These are phyloP conservation scores for Rhodamnia rubescens DNA, from an alignment of 345 rosid species.

Conservation along the genomic window DNA sequence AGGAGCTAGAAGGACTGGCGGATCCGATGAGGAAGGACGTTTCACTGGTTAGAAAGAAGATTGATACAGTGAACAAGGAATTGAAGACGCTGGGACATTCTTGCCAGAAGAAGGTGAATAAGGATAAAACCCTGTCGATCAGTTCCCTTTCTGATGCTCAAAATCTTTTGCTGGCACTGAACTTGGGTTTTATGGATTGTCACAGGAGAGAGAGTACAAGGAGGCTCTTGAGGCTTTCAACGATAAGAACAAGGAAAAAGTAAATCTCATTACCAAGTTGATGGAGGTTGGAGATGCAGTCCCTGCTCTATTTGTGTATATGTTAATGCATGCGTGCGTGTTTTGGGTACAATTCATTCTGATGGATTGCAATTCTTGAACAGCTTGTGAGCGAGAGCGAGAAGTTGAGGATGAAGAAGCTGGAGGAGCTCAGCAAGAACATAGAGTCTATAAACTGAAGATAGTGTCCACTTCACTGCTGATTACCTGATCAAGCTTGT, in stretches of 20 bases:
- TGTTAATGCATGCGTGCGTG: background rate
- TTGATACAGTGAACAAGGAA: conserved; percentile 27
- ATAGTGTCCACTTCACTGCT: background rate
- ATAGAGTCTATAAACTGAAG: conserved; percentile 13
- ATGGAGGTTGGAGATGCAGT: conserved; percentile 20
- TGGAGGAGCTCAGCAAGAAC: conserved; percentile 31
- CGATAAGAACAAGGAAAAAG: conserved; percentile 32
- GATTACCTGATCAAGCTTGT: conserved; percentile 16
- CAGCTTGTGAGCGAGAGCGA: conserved; percentile 37
- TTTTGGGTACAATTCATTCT: background rate
- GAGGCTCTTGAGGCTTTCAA: conserved; percentile 32
- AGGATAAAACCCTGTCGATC: background rate
- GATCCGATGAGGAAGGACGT: conserved; percentile 44
- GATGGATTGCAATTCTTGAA: background rate
- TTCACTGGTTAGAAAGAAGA: conserved; percentile 21
- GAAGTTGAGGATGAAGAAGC: conserved; percentile 32
- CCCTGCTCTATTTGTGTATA: background rate
- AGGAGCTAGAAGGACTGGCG: conserved; percentile 58
- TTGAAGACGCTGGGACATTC: conserved; percentile 26
- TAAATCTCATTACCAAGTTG: conserved; percentile 27
- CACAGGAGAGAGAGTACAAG: conserved; percentile 34
- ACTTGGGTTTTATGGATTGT: background rate
- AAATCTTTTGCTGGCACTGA: background rate
- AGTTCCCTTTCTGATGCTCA: background rate
- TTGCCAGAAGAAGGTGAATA: conserved; percentile 34